Evolutionary conservation across 345 rosid species (phyloP), one percentile per base, ranked within the genome.

Genomic region (Hevea brasiliensis): DNA sequence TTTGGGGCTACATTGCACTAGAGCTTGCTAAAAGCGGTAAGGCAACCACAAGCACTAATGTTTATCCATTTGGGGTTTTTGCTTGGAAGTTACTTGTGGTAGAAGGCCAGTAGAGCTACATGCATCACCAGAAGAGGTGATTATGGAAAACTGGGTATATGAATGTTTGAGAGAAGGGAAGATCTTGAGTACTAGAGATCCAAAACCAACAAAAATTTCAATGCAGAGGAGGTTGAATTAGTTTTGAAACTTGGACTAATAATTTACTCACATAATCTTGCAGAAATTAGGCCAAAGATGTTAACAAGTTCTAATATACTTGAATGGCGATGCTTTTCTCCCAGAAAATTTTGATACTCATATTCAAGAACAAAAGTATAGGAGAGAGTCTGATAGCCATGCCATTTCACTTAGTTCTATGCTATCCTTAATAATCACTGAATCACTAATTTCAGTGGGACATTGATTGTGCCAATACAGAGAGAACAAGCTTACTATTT

Each of bases 181-280:
- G 40, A 24, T 67, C 41, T 50, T 48, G 32, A 50, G 23, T 4
- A 15, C 58, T 5, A 18, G 4, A 17, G 65, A 77, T 77, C 55
- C 81, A 69, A 62, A 44, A 27, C 44, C 0, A 60, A 74, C 17
- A 29, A 41, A 58, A 79, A 83, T 41, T 13, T 48, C 0, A 67
- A 65, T 1, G 82, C 64, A 3, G 70, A 56, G 45, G 59, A 81
- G 27, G 42, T 71, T 6, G 82, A 78, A 71, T 42, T 81, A 3
- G 84, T 84, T 47, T 53, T 81, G 75, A 84, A 81, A 68, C 82
- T 84, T 0, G 82, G 86, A 14, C 48, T 78, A 42, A n/a, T n/a
- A n/a, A 21, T 84, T 13, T 84, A 84, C 48, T 75, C 82, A 0
- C 83, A 83, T 37, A 66, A 60, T 15, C 72, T 55, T 3, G 73